Conservation (phyloP, 305 asterid genomes). For the Solanum hybrid region DNA sequence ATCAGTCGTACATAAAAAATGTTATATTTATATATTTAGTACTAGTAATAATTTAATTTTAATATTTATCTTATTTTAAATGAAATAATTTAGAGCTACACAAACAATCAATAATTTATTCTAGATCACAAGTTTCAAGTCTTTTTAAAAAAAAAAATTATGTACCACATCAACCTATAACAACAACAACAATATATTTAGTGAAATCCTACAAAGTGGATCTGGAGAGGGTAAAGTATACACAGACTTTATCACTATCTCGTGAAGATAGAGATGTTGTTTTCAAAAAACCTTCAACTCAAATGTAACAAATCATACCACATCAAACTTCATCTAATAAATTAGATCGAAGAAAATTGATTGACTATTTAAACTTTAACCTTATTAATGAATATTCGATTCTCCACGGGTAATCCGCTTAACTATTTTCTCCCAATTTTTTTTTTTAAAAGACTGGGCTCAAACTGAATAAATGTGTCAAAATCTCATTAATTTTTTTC, state of each 20-base stretch:
- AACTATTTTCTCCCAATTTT: neutral
- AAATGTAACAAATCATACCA: too few species aligned
- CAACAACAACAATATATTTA: too few species aligned
- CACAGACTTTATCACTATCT: rapidly evolving
- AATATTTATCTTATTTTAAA: neutral
- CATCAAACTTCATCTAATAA: neutral
- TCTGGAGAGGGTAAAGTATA: rapidly evolving
- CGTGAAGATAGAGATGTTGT: rapidly evolving
- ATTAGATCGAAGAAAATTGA: neutral
- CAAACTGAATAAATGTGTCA: neutral
- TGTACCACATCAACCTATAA: neutral
- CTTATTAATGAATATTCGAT: neutral
- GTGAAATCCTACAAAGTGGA: too few species aligned
- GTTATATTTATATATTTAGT: too few species aligned
- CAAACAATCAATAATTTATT: too few species aligned
- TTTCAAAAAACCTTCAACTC: neutral
- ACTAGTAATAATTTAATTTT: too few species aligned
- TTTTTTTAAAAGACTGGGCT: neutral
- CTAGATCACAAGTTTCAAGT: neutral
- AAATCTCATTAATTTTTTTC: neutral
- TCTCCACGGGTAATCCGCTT: neutral
- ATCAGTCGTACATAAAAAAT: neutral
- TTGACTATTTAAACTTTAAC: neutral
- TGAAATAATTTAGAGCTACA: too few species aligned
- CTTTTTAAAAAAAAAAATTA: too few species aligned